Evolutionary conservation across 805 yeast genomes (phyloP).

Genomic region (Priceomyces carsonii): DNA sequence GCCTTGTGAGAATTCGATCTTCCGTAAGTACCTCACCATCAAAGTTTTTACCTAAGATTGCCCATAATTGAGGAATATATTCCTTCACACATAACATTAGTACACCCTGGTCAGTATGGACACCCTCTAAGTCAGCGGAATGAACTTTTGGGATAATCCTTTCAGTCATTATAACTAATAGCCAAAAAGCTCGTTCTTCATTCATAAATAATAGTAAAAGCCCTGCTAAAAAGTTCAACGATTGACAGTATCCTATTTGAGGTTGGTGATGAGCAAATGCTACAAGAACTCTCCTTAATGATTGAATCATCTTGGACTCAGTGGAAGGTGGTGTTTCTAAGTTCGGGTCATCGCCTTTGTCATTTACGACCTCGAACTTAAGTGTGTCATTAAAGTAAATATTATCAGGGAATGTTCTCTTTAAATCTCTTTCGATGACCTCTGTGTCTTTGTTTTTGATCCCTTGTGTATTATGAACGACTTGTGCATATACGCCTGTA

Average conservation of each 20-base stretch:
- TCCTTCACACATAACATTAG: constrained; percentile 83
- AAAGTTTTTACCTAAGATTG: constrained; percentile 39
- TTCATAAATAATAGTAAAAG: constrained; percentile 78
- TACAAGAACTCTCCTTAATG: constrained; percentile 76
- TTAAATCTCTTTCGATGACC: constrained; percentile 89
- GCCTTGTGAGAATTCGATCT: constrained; percentile 60
- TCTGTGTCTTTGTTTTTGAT: constrained; percentile 77
- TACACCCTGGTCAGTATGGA: constrained; percentile 93
- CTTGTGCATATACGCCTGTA: constrained; percentile 69
- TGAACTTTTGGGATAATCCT: constrained; percentile 88
- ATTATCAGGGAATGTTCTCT: constrained; percentile 95
- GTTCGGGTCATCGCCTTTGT: constrained; percentile 2
- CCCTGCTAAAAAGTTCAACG: constrained; percentile 90
- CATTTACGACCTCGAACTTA: constrained; percentile 2
- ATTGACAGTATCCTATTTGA: constrained; percentile 92
- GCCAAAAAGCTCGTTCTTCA: constrained; percentile 93
- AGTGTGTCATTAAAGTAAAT: constrained; percentile 61
- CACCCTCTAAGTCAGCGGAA: constrained; percentile 88
- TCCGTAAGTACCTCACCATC: constrained; percentile 42
- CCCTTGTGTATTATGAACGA: constrained; percentile 58
- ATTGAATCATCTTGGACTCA: constrained; percentile 53
- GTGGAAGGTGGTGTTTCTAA: constrained; percentile 2
- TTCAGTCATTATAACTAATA: constrained; percentile 88
- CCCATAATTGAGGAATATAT: constrained; percentile 82
- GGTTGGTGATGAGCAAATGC: constrained; percentile 89